phyloP scores from a whole-genome alignment of 129 eudicot species.

The Pittosporum tobira region DNA sequence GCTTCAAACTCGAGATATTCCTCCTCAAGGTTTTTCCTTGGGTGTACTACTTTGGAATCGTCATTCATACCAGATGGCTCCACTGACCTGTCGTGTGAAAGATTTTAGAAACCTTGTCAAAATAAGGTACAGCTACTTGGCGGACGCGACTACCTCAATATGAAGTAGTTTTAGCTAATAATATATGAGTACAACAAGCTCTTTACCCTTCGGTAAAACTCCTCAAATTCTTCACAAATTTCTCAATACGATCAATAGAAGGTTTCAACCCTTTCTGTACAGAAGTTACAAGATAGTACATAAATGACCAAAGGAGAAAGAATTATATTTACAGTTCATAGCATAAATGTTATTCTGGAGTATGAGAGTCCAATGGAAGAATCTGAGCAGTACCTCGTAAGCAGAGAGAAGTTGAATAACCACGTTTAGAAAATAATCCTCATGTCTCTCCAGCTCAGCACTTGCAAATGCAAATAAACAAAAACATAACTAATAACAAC shows the following conservation, averaged over 20 bases:
- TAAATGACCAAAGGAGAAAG: not conserved
- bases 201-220: slow-evolving; percentile 60
- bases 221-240: slow-evolving; percentile 72
- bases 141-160: too few relatives aligned
- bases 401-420: slow-evolving; percentile 62
- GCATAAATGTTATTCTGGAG: not conserved
- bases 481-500: slow-evolving; percentile 14
- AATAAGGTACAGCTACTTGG: too few relatives aligned
- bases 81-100: slow-evolving; percentile 30
- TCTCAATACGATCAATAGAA: slow-evolving; percentile 60
- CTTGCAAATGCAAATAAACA: slow-evolving; percentile 28
- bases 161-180: too few relatives aligned
- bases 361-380: not conserved
- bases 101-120: not conserved
- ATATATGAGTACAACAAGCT: not conserved
- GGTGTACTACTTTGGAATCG: slow-evolving; percentile 45
- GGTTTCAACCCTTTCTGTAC: slow-evolving; percentile 74
- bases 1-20: slow-evolving; percentile 90
- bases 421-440: slow-evolving; percentile 67
- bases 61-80: slow-evolving; percentile 28
- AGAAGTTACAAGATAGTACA: not conserved
- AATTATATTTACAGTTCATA: not conserved
- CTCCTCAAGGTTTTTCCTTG: slow-evolving; percentile 83
- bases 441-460: slow-evolving; percentile 76
- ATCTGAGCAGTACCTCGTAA: slow-evolving; percentile 48